phyloP scores from a whole-genome alignment of 805 yeast species.

The Starmera caribaea region DNA sequence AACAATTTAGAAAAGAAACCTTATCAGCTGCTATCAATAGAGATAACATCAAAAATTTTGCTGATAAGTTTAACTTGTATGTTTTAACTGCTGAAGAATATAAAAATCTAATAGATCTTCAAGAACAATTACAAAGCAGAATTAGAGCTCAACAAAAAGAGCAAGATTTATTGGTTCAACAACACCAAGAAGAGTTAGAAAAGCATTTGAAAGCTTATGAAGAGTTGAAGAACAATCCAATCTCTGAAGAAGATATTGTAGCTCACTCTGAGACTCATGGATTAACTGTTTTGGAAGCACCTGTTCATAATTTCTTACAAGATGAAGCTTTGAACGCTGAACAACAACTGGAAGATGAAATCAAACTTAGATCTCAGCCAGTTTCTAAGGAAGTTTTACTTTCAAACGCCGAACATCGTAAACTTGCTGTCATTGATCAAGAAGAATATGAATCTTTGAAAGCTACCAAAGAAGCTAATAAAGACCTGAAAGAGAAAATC shows the following conservation, averaged over 20 bases:
- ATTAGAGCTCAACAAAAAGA: no score
- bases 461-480: constrained; percentile 4
- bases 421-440: not conserved
- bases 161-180: no score
- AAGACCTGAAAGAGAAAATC: no score
- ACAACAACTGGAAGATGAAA: no score
- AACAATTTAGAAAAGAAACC: not conserved
- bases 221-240: no score
- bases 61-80: constrained; percentile 9
- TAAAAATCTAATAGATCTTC: constrained; percentile 7
- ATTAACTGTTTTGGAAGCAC: constrained; percentile 21
- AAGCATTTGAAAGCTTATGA: no score
- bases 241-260: constrained; percentile 6
- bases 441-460: constrained; percentile 1
- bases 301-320: constrained; percentile 18
- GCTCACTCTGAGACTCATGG: constrained; percentile 20
- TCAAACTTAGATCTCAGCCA: no score
- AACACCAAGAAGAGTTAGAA: no score
- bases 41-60: constrained; percentile 7
- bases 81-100: constrained; percentile 15
- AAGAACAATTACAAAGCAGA: not conserved
- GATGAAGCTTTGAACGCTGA: not conserved
- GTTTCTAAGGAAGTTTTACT: no score
- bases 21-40: constrained; percentile 1
- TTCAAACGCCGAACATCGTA: no score